phyloP scores from a whole-genome alignment of 768 basidiomycete species.

The Termitomyces sp. region DNA sequence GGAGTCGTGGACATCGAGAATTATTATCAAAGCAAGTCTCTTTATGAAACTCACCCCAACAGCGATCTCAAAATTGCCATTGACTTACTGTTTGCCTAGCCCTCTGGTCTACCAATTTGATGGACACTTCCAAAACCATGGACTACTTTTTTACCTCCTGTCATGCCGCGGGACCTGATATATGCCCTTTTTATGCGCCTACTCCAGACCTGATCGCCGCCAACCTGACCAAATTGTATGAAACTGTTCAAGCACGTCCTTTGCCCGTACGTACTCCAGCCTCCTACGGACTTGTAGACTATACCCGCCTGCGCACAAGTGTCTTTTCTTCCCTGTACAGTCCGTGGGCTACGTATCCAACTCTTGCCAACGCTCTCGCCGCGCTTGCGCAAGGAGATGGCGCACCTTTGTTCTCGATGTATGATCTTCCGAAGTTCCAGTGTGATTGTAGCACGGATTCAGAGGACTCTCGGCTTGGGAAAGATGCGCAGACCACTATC shows the following conservation, averaged over 20 bases:
- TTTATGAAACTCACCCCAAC: background rate
- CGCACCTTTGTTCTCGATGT: slow-evolving; percentile 18
- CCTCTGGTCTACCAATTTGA: slow-evolving; percentile 28
- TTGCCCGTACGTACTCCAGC: slow-evolving; percentile 25
- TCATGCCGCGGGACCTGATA: slow-evolving; percentile 28
- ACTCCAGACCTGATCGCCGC: slow-evolving; percentile 25
- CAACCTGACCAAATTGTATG: slow-evolving; percentile 31
- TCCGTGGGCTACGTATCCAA: slow-evolving; percentile 28
- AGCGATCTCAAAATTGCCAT: background rate
- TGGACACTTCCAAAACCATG: slow-evolving; percentile 32
- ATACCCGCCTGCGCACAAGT: slow-evolving; percentile 19
- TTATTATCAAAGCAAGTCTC: slow-evolving; percentile 30
- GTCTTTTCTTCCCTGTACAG: slow-evolving; percentile 30
- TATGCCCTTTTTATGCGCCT: slow-evolving; percentile 34
- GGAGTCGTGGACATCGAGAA: slow-evolving; percentile 36
- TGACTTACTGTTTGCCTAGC: slow-evolving; percentile 15
- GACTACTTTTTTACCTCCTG: slow-evolving; percentile 32
- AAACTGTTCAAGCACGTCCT: slow-evolving; percentile 25
- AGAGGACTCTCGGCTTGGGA: background rate
- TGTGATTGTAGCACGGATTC: slow-evolving; percentile 23
- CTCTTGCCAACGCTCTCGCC: slow-evolving; percentile 30
- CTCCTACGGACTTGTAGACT: slow-evolving; percentile 34
- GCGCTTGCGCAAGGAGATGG: slow-evolving; percentile 29
- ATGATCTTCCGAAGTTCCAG: slow-evolving; percentile 17
- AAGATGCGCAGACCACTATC: slow-evolving; percentile 21